Base-by-base conservation (phyloP, 2,329 filamentous ascomycete species). In the Colletotrichum truncatum region DNA sequence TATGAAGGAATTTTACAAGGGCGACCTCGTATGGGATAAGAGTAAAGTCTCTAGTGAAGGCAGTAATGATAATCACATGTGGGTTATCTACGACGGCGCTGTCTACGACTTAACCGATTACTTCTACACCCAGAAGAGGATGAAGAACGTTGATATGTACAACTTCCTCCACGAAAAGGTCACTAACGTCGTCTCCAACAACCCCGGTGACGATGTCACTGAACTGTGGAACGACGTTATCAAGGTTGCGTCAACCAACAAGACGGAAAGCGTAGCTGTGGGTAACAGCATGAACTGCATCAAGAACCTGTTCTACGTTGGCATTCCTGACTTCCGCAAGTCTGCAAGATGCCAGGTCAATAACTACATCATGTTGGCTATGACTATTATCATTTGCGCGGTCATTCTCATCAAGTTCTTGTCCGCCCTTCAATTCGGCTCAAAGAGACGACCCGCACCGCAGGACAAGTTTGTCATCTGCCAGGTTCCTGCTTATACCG, bases 401-500 rank as follows among this genome's bases (percentile, higher is more conserved):
- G 92, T 98, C 67, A 94, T 98, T 69, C 74, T 89, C 53, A 81
- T 92, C 80, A 99, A 98, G 79, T 99, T 99, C 81, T 77, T 99
- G 73, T 90, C 96, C 55, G 96, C 96, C 11, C 85, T 99, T 41
- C 96, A 98, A 73, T 93, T 99, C 66, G 94, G 95, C 46, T 94
- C 94, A 5, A 98, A 98, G 82, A 89, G 93, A 64, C 90, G 93
- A 16, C 96, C 96, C 3, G 87, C 92, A 6, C 92, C 94, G 36
- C 96, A 98, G 78, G 96, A 99, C 79, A 99, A 98, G 76, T 99
- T 99, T 73, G 94, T 99, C 72, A 98, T 99, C 70, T 98, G 96
- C 79, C 94, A 98, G 78, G 94, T 99, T 30, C 96, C 96, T 9
- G 96, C 96, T 5, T 99, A 99, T 75, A 99, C 96, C 0, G 96